Base-by-base conservation (phyloP, 495 filamentous ascomycete species). In the Cercophora sp. region DNA sequence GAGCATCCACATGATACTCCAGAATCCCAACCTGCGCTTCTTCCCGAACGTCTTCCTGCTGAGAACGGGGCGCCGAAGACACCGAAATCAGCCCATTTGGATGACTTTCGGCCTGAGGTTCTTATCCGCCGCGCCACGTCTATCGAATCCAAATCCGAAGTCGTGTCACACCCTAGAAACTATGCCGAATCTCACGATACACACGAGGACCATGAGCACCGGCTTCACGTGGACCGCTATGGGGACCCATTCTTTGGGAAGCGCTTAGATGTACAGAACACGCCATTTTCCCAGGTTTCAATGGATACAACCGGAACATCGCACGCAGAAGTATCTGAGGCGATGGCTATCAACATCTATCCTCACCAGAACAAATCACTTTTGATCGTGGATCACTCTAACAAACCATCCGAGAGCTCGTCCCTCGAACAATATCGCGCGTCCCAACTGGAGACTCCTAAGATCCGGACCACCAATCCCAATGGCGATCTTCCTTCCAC, bases 281-380 rank as follows among this genome's bases (percentile, higher is more conserved):
- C 75, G 6, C 81, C 71, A 43, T 82, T 83, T 54, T 85, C 81
- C 2, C 76, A 80, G 55, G 69, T 70, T 8, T 85, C 82, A 0
- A 77, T 83, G 32, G 78, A 77, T 48, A 80, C 78, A 47, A 74
- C 71, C 49, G 75, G 63, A 36, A 77, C 77, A 8, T 71, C 76
- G 0, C 71, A 73, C 41, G 74, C 76, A 8, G 84, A 85, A 59
- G 75, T 86, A 36, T 82, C 82, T 39, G 89, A 96, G 70, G 91
- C 90, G 10, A 84, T 83, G 53, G 87, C 87, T 15, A 83, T 96
- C 39, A 85, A 81, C 52, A 85, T 95, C 27, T 93, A 85, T 62
- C 84, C 89, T 2, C 91, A 96, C 64, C 88, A 90, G 63, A 96
- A 95, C 56, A 83, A 84, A 52, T 92, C 88, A 2, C 73, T 89